These are phyloP conservation scores for Fomitopsis pinicola DNA, from an alignment of 1,284 basidiomycete species.

Conservation along the genomic window DNA sequence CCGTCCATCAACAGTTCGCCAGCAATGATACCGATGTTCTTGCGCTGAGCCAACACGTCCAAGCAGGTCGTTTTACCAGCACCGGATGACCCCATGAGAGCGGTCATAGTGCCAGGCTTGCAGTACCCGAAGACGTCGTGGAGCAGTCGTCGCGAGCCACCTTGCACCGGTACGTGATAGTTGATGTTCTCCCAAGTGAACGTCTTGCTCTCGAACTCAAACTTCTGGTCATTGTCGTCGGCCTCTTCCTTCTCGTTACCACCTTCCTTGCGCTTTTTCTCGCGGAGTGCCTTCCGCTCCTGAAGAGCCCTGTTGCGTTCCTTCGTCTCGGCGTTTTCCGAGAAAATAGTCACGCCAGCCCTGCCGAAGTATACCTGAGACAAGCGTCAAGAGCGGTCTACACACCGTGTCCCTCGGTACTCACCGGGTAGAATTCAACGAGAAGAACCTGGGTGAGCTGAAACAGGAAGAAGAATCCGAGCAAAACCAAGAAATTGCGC, in stretches of 20 bases:
- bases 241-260: conserved; percentile 28
- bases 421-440: conserved; percentile 62
- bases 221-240: conserved; percentile 12
- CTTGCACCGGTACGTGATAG: conserved; percentile 72
- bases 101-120: conserved; percentile 80
- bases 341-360: conserved; percentile 57
- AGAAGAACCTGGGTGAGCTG: conserved; percentile 56
- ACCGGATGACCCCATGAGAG: conserved; percentile 79
- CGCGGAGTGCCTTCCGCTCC: conserved; percentile 41
- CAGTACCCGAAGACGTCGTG: conserved; percentile 89
- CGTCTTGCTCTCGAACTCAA: conserved; percentile 38
- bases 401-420: conserved; percentile 16
- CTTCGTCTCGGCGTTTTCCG: conserved; percentile 68
- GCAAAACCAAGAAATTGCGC: conserved; percentile 50
- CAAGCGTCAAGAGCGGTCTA: neutral
- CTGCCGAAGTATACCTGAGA: conserved; percentile 45
- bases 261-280: conserved; percentile 27
- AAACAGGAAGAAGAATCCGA: conserved; percentile 68
- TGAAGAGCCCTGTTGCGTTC: conserved; percentile 57
- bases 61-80: conserved; percentile 81
- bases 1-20: conserved; percentile 85
- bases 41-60: conserved; percentile 85
- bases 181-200: conserved; percentile 73
- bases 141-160: conserved; percentile 66
- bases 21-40: conserved; percentile 80